Conservation (phyloP, 495 filamentous ascomycete species). For the Hyphodiscus hymeniophilus region DNA sequence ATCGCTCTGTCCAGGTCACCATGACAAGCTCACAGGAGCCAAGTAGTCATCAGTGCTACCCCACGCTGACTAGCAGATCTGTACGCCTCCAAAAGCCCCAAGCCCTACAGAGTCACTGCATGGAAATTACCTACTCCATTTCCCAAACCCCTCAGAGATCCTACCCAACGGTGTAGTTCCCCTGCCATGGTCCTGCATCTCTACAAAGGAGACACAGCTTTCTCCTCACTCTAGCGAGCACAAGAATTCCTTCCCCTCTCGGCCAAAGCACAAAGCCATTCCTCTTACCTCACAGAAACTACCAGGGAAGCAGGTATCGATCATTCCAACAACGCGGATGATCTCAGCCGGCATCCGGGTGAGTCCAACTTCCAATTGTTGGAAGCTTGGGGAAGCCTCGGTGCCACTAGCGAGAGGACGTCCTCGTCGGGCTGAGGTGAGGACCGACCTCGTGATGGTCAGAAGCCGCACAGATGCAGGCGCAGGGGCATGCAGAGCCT, state of each 20-base stretch:
- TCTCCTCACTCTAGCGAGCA: background rate
- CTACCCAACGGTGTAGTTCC: no score
- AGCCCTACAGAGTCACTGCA: no score
- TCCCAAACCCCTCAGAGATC: no score
- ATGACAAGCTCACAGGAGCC: background rate
- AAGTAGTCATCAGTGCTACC: background rate
- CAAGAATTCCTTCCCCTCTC: constrained; percentile 6
- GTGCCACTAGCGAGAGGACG: no score
- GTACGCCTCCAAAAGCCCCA: background rate
- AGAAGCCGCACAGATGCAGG: constrained; percentile 3
- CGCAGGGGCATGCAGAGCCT: constrained; percentile 9
- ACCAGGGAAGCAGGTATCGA: background rate
- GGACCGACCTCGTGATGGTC: constrained; percentile 11
- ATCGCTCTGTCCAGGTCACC: background rate
- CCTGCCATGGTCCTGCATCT: no score
- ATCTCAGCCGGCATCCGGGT: background rate
- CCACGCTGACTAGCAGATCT: no score
- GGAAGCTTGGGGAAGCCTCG: no score
- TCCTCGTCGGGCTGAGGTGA: background rate
- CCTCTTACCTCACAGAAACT: constrained; percentile 19
- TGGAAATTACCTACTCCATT: no score
- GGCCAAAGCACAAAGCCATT: background rate
- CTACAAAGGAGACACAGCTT: no score
- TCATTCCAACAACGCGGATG: background rate
- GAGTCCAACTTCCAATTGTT: no score